Evolutionary conservation across 352 stramenopile genomes (phyloP).

Genomic region (Phytophthora citrophthora): DNA sequence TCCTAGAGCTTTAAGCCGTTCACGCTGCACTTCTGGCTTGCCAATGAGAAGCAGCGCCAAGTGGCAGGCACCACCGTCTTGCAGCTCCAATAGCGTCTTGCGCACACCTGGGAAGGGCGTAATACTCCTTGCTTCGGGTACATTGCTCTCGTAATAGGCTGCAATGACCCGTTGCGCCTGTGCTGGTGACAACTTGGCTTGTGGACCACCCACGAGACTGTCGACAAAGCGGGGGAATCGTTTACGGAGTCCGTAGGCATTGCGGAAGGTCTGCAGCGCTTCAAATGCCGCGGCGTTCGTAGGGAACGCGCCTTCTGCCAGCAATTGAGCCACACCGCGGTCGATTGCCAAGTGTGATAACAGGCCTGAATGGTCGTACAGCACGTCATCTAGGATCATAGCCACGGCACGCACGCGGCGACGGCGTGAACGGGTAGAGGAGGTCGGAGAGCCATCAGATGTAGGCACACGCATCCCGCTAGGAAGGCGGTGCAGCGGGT

Average conservation of each 20-base stretch:
- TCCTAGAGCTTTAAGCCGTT: conserved; percentile 71
- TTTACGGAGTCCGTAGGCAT: conserved; percentile 84
- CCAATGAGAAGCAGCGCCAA: conserved; percentile 80
- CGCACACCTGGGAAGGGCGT: conserved; percentile 60
- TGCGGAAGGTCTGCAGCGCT: conserved; percentile 80
- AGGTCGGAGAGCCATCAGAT: not conserved
- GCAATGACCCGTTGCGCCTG: conserved; percentile 67
- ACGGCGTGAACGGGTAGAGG: conserved; percentile 5
- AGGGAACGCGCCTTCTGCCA: conserved; percentile 71
- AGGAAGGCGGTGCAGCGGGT: conserved; percentile 21
- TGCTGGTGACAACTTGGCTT: conserved; percentile 46
- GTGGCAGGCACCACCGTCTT: conserved; percentile 52
- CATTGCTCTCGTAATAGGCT: conserved; percentile 84
- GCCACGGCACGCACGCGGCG: conserved; percentile 79
- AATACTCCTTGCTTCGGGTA: conserved; percentile 72
- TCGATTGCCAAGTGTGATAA: conserved; percentile 84
- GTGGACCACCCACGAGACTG: conserved; percentile 52
- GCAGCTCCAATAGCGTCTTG: conserved; percentile 62
- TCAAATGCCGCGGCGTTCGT: conserved; percentile 71
- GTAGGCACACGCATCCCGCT: conserved; percentile 30
- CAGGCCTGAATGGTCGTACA: conserved; percentile 86
- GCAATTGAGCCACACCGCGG: conserved; percentile 74
- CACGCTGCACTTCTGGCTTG: conserved; percentile 74
- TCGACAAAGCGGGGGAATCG: conserved; percentile 87
- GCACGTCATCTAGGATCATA: conserved; percentile 88